Evolutionary conservation across 2,329 filamentous ascomycete species (phyloP).

Genomic region (Fusarium metavorans): DNA sequence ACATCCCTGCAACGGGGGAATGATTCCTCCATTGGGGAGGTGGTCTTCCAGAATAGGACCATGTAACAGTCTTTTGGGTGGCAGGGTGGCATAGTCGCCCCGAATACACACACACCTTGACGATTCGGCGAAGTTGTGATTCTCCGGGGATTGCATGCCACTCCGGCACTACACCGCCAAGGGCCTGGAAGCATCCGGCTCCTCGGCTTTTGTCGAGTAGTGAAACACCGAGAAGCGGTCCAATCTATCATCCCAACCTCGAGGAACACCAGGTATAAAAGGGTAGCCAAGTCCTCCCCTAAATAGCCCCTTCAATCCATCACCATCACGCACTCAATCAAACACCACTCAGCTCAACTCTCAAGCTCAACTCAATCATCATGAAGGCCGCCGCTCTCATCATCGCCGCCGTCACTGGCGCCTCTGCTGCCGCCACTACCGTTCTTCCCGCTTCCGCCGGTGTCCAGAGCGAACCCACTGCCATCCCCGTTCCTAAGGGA

Average conservation of each 20-base stretch:
- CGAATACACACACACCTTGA: not conserved
- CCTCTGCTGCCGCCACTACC: not conserved
- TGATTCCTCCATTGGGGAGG: not conserved
- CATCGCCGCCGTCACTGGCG: constrained; percentile 1
- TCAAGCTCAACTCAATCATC: not conserved
- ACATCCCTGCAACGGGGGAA: not conserved
- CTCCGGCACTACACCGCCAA: not conserved
- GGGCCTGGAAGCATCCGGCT: not conserved
- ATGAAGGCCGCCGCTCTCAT: constrained; percentile 4
- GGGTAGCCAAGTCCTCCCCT: not conserved
- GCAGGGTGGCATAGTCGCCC: not conserved
- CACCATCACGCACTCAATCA: not conserved
- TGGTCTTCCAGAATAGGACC: not conserved
- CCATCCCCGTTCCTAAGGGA: constrained; percentile 1
- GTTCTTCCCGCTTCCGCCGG: not conserved
- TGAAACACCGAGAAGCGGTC: not conserved
- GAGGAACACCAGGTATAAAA: not conserved
- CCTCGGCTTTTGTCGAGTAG: not conserved
- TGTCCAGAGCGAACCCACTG: not conserved
- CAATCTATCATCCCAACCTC: not conserved
- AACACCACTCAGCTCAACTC: not conserved
- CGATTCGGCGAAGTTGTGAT: not conserved
- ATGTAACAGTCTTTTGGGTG: not conserved
- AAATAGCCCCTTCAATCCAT: not conserved
- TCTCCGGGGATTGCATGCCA: not conserved